phyloP scores from a whole-genome alignment of 1,284 basidiomycete genomes.

The Exobasidium rhododendri region DNA sequence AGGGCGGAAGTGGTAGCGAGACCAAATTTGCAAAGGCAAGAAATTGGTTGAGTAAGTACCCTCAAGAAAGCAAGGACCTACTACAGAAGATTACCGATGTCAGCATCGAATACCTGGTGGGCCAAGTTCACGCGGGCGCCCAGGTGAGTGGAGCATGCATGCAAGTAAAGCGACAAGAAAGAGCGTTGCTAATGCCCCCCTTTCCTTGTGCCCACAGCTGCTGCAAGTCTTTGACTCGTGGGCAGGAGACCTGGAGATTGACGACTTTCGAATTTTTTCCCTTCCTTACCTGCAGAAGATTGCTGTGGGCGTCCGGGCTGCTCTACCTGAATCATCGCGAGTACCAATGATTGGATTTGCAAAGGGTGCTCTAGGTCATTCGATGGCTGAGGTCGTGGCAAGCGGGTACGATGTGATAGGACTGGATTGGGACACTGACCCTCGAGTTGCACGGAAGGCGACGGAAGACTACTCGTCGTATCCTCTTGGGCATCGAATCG shows the following conservation, averaged over 20 bases:
- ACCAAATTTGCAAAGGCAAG: slow-evolving; percentile 51
- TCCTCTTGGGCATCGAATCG: slow-evolving; percentile 59
- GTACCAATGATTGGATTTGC: slow-evolving; percentile 53
- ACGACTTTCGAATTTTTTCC: slow-evolving; percentile 50
- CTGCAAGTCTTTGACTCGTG: slow-evolving; percentile 55
- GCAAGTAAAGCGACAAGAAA: not conserved
- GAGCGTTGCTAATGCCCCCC: too few relatives aligned
- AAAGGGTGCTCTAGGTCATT: slow-evolving; percentile 50
- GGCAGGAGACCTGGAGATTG: slow-evolving; percentile 53
- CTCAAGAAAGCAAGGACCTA: slow-evolving; percentile 47
- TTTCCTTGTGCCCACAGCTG: slow-evolving; percentile 30
- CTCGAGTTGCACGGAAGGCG: slow-evolving; percentile 33
- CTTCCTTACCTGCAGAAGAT: slow-evolving; percentile 51
- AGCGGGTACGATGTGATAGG: slow-evolving; percentile 53
- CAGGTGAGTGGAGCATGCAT: slow-evolving; percentile 25
- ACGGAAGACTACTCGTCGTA: slow-evolving; percentile 34
- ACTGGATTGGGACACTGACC: slow-evolving; percentile 51
- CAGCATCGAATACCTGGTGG: slow-evolving; percentile 51
- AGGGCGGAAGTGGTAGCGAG: slow-evolving; percentile 48
- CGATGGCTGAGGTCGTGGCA: slow-evolving; percentile 46
- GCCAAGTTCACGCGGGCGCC: slow-evolving; percentile 51
- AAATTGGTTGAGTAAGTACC: slow-evolving; percentile 51
- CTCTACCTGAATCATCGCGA: slow-evolving; percentile 32
- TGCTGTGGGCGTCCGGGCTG: slow-evolving; percentile 43
- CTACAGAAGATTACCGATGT: slow-evolving; percentile 48